These are phyloP conservation scores for Myochromella boudieri DNA, from an alignment of 768 basidiomycete species.

Conservation along the genomic window DNA sequence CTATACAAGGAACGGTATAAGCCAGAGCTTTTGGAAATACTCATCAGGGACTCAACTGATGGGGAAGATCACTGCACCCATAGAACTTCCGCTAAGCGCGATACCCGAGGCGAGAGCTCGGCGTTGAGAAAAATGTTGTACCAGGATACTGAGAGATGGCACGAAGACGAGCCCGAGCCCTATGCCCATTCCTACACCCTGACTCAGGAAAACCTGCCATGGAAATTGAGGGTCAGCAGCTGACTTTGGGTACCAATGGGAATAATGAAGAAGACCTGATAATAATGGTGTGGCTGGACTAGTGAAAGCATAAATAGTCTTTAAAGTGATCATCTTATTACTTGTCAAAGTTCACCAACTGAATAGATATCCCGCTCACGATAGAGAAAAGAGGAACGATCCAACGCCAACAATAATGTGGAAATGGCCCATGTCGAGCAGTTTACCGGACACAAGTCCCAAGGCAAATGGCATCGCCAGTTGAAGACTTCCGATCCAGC, in stretches of 20 bases:
- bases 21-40: not conserved
- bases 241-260: not conserved
- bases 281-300: constrained; percentile 34
- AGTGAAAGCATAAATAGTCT: constrained; percentile 40
- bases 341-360: not conserved
- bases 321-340: too few species aligned
- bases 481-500: constrained; percentile 25
- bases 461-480: constrained; percentile 22
- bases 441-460: constrained; percentile 19
- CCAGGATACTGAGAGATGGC: constrained; percentile 39
- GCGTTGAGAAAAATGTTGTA: constrained; percentile 41
- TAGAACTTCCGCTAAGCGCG: constrained; percentile 33
- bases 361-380: constrained; percentile 6
- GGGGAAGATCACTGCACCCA: constrained; percentile 35
- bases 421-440: constrained; percentile 22
- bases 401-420: constrained; percentile 14
- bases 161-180: constrained; percentile 37
- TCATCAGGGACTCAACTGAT: constrained; percentile 21
- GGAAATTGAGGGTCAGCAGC: not conserved
- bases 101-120: constrained; percentile 45
- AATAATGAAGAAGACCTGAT: constrained; percentile 19
- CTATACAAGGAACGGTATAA: constrained; percentile 15
- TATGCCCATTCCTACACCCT: constrained; percentile 31
- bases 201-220: constrained; percentile 25
- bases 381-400: constrained; percentile 17